Conservation (phyloP, 768 basidiomycete species). For the Dentipellis sp. region DNA sequence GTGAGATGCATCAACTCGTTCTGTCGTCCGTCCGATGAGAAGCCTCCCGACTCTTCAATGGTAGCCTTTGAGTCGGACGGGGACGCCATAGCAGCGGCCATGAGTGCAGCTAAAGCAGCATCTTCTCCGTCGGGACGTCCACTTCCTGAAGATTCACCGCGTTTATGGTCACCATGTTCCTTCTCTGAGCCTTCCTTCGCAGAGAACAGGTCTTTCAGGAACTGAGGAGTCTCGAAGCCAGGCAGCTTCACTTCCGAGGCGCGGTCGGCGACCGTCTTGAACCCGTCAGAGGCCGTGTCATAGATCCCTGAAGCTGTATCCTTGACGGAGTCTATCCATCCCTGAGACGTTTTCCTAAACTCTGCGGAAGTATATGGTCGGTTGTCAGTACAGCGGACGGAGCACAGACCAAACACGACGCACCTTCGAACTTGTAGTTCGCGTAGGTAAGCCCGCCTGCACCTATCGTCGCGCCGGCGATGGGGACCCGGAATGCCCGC, state of each 20-base stretch:
- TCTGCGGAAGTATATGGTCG: slow-evolving; percentile 32
- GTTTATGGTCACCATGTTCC: slow-evolving; percentile 13
- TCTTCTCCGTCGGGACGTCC: slow-evolving; percentile 44
- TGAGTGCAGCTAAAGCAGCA: slow-evolving; percentile 59
- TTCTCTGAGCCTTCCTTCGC: slow-evolving; percentile 9
- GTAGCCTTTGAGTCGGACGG: slow-evolving; percentile 48
- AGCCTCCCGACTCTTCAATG: slow-evolving; percentile 22
- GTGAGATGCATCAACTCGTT: slow-evolving; percentile 93
- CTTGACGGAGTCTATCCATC: slow-evolving; percentile 55
- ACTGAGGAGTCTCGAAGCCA: slow-evolving; percentile 50
- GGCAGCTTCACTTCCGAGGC: slow-evolving; percentile 53
- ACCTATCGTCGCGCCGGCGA: slow-evolving; percentile 83
- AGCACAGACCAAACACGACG: slow-evolving; percentile 15
- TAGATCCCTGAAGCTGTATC: slow-evolving; percentile 65
- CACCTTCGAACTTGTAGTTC: slow-evolving; percentile 95
- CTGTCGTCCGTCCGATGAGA: slow-evolving; percentile 39
- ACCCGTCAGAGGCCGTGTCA: slow-evolving; percentile 60
- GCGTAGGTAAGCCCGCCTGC: slow-evolving; percentile 91
- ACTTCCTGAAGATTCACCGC: slow-evolving; percentile 27
- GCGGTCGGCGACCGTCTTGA: slow-evolving; percentile 50
- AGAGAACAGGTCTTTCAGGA: slow-evolving; percentile 57
- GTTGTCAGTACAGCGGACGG: not conserved
- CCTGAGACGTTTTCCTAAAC: slow-evolving; percentile 57
- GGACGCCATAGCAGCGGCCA: slow-evolving; percentile 72
- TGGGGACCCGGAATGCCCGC: slow-evolving; percentile 79